These are phyloP conservation scores for Ophiocordyceps robertsii DNA, from an alignment of 2,329 filamentous ascomycete species.

Conservation along the genomic window DNA sequence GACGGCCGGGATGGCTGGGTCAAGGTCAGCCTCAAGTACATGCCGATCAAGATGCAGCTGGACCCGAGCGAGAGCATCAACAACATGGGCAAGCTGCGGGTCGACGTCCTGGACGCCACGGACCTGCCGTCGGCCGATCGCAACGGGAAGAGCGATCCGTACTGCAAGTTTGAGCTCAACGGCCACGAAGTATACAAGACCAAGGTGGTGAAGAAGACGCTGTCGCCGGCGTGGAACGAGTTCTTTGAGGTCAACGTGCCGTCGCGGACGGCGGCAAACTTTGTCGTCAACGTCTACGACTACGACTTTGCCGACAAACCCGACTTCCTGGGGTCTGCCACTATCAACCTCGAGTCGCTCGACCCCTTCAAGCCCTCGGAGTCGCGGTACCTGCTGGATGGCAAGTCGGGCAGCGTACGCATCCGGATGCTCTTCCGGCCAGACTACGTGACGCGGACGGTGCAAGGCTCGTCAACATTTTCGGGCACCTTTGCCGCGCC, in stretches of 20 bases:
- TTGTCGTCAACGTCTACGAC: conserved; percentile 75
- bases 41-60: conserved; percentile 86
- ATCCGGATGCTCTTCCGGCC: conserved; percentile 85
- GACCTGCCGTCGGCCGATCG: conserved; percentile 89
- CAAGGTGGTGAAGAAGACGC: conserved; percentile 90
- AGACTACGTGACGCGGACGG: conserved; percentile 73
- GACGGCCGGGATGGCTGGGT: conserved; percentile 66
- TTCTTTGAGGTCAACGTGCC: conserved; percentile 76
- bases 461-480: conserved; percentile 88
- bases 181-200: conserved; percentile 89
- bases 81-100: conserved; percentile 90
- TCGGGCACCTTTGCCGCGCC: conserved; percentile 78
- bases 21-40: conserved; percentile 86
- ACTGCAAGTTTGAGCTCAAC: conserved; percentile 87
- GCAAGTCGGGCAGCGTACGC: conserved; percentile 74
- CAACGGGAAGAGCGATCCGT: conserved; percentile 95
- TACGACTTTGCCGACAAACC: conserved; percentile 96
- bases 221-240: conserved; percentile 92
- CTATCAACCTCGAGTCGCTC: conserved; percentile 63
- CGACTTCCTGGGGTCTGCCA: conserved; percentile 69
- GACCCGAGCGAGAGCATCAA: conserved; percentile 96
- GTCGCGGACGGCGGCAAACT: conserved; percentile 73
- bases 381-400: conserved; percentile 62
- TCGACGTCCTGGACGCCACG: conserved; percentile 78
- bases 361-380: conserved; percentile 79